Base-by-base conservation (phyloP, 148 eudicot genomes). In the Heliosperma pusillum region DNA sequence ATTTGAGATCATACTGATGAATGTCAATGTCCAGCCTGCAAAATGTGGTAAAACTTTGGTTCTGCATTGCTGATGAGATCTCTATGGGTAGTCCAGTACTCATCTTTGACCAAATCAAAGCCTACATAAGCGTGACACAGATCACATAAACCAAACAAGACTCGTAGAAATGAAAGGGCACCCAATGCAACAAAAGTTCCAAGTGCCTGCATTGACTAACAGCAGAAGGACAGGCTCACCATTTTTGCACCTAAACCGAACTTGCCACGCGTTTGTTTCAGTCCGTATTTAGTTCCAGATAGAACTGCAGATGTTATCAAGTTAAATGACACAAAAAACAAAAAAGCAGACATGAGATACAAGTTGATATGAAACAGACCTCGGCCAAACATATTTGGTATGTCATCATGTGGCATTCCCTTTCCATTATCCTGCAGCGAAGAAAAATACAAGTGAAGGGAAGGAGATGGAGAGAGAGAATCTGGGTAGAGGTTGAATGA, bases 381-480 rank as follows among this genome's bases (percentile, higher is more conserved):
- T 92, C 95, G 86, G 74, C 99, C 99, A 87, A 95, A 96, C 97
- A 96, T 96, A 74, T 92, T 92, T 62, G 99, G 97, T 68, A 96
- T 92, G 83, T 96, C 99, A 81, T 92, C 97, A 85, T 96, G 99
- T 50, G 97, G 87, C 99, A 96, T 96, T 82, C 97, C 99, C 82
- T 81, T 92, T 82, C 99, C 99, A 84, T 92, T 96, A 76, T 96
- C 99, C 99, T 96, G 79, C 73, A 77, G 17, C 3, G 12, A 33
- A 67, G 72, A 68, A 24, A 67, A 40, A 45, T 24, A 19, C 10
- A 21, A 67, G 3, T 63, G 8, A 77, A 52, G 57, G 17, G 17
- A 19, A 59, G 59, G 70, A 29, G 57, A 15, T 17, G 3, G 55
- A 1, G 29, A 65, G 30, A 16, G 24, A 21, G n/a, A 27, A 10